These are phyloP conservation scores for Trapa bicornis DNA, from an alignment of 345 rosid species.

Conservation along the genomic window DNA sequence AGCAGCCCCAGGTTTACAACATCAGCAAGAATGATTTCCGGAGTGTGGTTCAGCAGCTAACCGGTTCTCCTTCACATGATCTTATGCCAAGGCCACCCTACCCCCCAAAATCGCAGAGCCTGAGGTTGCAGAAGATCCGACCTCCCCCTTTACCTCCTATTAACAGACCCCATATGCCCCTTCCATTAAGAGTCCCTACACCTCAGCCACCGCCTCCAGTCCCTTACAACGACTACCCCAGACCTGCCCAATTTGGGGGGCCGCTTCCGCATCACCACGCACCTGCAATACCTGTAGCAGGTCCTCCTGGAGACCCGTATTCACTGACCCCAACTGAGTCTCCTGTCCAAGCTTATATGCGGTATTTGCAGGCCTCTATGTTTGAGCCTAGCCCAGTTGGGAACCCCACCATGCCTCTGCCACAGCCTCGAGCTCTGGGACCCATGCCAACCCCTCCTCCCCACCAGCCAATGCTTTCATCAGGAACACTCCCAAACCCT, in stretches of 20 bases:
- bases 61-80: constrained; percentile 76
- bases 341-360: constrained; percentile 71
- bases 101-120: constrained; percentile 58
- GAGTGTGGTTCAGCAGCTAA: constrained; percentile 79
- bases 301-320: constrained; percentile 26
- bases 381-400: constrained; percentile 41
- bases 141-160: constrained; percentile 63
- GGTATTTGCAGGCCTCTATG: constrained; percentile 64
- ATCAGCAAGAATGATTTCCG: constrained; percentile 86
- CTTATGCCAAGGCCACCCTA: constrained; percentile 63
- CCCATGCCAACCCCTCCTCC: constrained; percentile 22
- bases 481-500: constrained; percentile 43
- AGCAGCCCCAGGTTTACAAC: constrained; percentile 82
- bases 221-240: constrained; percentile 15
- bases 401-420: constrained; percentile 30
- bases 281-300: constrained; percentile 14
- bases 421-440: constrained; percentile 30
- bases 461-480: constrained; percentile 23
- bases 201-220: constrained; percentile 23
- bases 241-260: constrained; percentile 32
- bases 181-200: constrained; percentile 21
- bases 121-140: constrained; percentile 69
- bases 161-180: constrained; percentile 40
- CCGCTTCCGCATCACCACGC: constrained; percentile 28
- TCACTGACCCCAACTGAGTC: constrained; percentile 23